Evolutionary conservation across 2,329 filamentous ascomycete species (phyloP), one percentile per base, ranked within the genome.

Genomic region (Graphilbum ipis-grandicollis): DNA sequence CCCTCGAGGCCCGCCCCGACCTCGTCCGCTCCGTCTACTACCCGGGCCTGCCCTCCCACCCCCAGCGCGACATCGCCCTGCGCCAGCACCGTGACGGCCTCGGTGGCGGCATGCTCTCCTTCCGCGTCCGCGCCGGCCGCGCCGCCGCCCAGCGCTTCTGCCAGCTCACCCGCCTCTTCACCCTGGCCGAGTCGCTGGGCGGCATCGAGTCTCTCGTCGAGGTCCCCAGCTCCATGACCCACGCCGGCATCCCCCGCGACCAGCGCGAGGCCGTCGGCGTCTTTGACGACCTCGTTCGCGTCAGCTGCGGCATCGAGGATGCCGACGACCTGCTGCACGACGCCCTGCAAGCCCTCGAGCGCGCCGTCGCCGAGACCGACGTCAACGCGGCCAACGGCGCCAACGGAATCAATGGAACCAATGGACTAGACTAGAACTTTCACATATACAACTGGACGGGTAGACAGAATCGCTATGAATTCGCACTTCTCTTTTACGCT

Each of bases 61-160:
- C 80, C 7, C 84, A 96, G 53, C 77, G 84, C 48, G 66, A 68
- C 44, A 84, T 98, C 49, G 84, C 88, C 17, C 55, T 77, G 50
- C 84, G 82, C 62, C 90, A 98, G 63, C 90, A 98, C 63, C 81
- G 90, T 47, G 71, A 92, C 48, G 90, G 80, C 43, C 79, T 96
- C 70, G 90, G 90, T 41, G 90, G 90, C 47, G 90, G 90, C 43
- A 98, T 98, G 90, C 74, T 98, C 31, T 88, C 80, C 40, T 98
- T 98, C 75, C 79, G 90, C 46, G 82, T 98, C 56, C 72, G 74
- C 46, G 90, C 88, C 39, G 90, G 90, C 26, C 72, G 84, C 51
- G 68, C 68, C 33, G 88, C 88, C 1, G 90, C 90, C 13, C 81
- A 92, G 60, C 71, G 76, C 36, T 98, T 98, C 71, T 96, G 90